A percentile compares a stretch with the other conserved stretches of the same genome.
Conservation (phyloP, 306 rosid species). For the Parietaria judaica region DNA sequence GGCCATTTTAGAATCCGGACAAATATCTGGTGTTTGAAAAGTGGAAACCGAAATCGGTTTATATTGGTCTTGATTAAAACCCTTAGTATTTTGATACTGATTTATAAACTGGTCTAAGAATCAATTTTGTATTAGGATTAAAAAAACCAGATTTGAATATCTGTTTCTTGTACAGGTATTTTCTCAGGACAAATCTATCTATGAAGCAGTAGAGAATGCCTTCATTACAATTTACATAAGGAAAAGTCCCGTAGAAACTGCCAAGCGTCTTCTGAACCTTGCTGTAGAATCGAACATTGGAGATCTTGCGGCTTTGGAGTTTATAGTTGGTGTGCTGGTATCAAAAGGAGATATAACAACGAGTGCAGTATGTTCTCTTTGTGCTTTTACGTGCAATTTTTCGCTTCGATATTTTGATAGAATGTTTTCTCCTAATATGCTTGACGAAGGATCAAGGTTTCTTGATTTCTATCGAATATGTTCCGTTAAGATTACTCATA, state of each 20-base stretch:
- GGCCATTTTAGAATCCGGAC: background rate
- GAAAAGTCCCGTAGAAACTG: constrained; percentile 72
- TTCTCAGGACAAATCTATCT: constrained; percentile 94
- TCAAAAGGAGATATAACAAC: constrained; percentile 83
- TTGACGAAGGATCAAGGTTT: constrained; percentile 9
- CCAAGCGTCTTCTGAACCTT: constrained; percentile 66
- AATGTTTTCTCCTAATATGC: constrained; percentile 7
- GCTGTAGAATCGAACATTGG: constrained; percentile 82
- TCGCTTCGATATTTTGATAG: constrained; percentile 13
- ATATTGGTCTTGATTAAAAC: too few species aligned
- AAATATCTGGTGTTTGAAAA: background rate
- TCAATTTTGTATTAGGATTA: constrained; percentile 1
- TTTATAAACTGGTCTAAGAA: too few species aligned
- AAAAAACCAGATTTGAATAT: constrained; percentile 13
- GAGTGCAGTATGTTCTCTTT: constrained; percentile 55
- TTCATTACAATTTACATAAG: constrained; percentile 69
- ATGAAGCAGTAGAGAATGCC: constrained; percentile 93
- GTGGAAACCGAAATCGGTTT: too few species aligned
- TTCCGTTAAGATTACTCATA: background rate
- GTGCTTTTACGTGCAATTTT: constrained; percentile 6
- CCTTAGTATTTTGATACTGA: too few species aligned
- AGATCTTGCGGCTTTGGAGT: constrained; percentile 92
- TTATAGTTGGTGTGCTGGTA: constrained; percentile 66
- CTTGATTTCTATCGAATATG: background rate
- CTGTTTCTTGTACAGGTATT: constrained; percentile 44